A percentile compares a stretch with the other conserved stretches of the same genome.
Conservation (phyloP, 176 grass and related monocot genomes). For the Guadua angustifolia region DNA sequence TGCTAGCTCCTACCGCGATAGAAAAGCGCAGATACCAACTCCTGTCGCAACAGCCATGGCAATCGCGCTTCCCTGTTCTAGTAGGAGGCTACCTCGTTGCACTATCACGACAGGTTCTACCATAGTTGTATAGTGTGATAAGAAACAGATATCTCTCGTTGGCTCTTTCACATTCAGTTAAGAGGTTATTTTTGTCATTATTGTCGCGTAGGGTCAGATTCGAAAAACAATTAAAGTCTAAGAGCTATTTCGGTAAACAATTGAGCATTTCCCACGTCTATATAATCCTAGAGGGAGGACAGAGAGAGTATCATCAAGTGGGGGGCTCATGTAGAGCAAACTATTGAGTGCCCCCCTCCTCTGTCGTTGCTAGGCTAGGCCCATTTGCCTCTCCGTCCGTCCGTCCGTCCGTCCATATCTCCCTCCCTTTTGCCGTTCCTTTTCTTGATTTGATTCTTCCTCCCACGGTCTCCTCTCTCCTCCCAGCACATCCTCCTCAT, state of each 20-base stretch:
- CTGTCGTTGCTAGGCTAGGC: background rate
- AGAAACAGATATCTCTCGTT: rapidly evolving
- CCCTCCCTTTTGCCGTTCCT: constrained; percentile 21
- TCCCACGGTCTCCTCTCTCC: background rate
- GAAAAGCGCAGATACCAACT: too few species aligned
- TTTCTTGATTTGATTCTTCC: constrained; percentile 57
- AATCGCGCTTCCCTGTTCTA: too few species aligned
- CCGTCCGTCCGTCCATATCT: background rate
- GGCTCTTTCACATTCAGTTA: too few species aligned
- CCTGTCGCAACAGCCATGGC: too few species aligned
- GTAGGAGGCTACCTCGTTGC: too few species aligned
- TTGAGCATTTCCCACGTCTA: background rate
- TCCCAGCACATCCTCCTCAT: background rate
- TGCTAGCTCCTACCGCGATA: too few species aligned
- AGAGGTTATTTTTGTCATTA: too few species aligned
- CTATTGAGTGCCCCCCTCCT: background rate
- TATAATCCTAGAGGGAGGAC: background rate
- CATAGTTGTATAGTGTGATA: too few species aligned
- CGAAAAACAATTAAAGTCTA: too few species aligned
- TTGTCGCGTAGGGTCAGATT: too few species aligned
- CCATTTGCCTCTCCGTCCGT: constrained; percentile 36
- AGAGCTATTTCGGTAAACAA: too few species aligned
- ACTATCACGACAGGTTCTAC: too few species aligned
- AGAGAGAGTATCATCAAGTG: constrained; percentile 27
- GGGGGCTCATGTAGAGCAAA: background rate